A percentile compares a stretch with the other conserved stretches of the same genome.
These are phyloP conservation scores for Kazachstania sp. DNA, from an alignment of 1,139 yeast species.

Conservation along the genomic window DNA sequence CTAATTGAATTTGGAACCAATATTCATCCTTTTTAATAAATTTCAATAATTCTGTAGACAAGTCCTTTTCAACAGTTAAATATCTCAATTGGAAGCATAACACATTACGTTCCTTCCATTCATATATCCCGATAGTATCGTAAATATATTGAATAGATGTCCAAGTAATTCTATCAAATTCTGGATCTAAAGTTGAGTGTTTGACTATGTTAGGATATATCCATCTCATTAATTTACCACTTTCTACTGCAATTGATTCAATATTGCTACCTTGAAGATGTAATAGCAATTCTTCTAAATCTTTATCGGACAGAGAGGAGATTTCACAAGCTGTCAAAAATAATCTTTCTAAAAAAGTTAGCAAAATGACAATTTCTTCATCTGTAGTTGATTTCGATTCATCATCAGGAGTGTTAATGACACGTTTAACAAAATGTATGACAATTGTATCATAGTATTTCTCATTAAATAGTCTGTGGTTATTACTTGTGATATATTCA, in stretches of 20 bases:
- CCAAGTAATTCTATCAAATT: conserved; percentile 37
- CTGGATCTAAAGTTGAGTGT: conserved; percentile 6
- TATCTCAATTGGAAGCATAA: conserved; percentile 51
- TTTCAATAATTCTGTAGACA: conserved; percentile 30
- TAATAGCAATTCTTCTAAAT: conserved; percentile 14
- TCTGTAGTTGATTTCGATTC: background rate
- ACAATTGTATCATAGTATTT: conserved; percentile 7
- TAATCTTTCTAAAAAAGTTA: conserved; percentile 13
- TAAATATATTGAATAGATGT: conserved; percentile 36
- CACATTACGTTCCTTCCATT: conserved; percentile 38
- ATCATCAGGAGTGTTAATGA: background rate
- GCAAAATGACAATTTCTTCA: conserved; percentile 8
- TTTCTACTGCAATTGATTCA: conserved; percentile 12
- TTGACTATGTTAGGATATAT: conserved; percentile 11
- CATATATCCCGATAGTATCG: conserved; percentile 16
- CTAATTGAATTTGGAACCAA: conserved; percentile 53
- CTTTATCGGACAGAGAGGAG: background rate
- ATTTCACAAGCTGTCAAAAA: conserved; percentile 8
- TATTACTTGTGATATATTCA: conserved; percentile 5
- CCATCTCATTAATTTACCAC: conserved; percentile 25
- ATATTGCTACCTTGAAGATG: conserved; percentile 15
- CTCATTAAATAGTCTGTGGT: conserved; percentile 8
- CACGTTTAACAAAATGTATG: background rate
- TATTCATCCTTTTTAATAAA: conserved; percentile 38
- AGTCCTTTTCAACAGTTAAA: conserved; percentile 26